Conservation (phyloP, 2,329 filamentous ascomycete genomes). For the Uncinocarpus reesii region DNA sequence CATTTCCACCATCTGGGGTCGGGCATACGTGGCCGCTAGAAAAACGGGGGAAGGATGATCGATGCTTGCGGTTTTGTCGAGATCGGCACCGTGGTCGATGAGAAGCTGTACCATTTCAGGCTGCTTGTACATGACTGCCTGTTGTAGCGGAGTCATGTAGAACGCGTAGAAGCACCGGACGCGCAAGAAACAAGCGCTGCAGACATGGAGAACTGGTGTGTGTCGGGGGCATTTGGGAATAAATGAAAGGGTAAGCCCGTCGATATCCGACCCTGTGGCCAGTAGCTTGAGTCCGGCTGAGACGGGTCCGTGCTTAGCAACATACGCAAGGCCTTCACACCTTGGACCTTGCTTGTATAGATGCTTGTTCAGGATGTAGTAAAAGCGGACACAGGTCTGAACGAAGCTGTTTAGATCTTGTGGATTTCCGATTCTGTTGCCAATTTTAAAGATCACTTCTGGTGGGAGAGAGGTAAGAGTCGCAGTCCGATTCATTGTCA, state of each 20-base stretch:
- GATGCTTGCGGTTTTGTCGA: not conserved
- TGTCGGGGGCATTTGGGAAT: too few species aligned
- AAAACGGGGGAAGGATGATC: not conserved
- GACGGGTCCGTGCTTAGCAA: not conserved
- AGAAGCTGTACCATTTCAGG: slow-evolving; percentile 22
- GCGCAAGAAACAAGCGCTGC: too few species aligned
- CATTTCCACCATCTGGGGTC: not conserved
- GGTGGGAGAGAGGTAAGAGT: not conserved
- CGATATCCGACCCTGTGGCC: slow-evolving; percentile 1
- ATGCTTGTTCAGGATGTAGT: slow-evolving; percentile 1
- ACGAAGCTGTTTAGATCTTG: slow-evolving; percentile 9
- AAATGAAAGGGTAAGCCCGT: too few species aligned
- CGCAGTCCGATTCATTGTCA: too few species aligned
- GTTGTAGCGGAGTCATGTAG: slow-evolving; percentile 17
- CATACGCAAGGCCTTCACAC: not conserved
- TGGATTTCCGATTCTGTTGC: not conserved
- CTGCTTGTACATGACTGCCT: slow-evolving; percentile 20
- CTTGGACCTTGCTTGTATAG: slow-evolving; percentile 6
- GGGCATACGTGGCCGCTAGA: not conserved
- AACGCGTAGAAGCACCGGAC: too few species aligned
- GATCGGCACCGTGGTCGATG: slow-evolving; percentile 19
- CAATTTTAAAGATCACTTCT: slow-evolving; percentile 10
- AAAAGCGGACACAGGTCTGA: slow-evolving; percentile 3
- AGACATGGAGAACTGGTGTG: too few species aligned
- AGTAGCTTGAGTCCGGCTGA: not conserved